Conservation (phyloP, 164 flowering plant genomes). For the Piper betle region DNA sequence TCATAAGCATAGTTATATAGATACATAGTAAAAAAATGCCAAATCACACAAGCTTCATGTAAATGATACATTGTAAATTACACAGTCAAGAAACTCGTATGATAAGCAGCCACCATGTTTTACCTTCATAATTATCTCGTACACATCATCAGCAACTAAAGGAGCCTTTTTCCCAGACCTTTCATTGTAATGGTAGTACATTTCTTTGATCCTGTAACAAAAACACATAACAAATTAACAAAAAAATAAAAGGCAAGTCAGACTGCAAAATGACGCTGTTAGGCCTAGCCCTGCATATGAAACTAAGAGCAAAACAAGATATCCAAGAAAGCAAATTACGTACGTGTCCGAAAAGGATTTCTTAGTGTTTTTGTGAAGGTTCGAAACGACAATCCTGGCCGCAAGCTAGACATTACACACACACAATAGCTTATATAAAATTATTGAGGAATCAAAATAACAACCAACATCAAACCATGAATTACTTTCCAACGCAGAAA, state of each 20-base stretch:
- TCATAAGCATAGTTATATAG: not conserved
- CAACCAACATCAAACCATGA: not conserved
- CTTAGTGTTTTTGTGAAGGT: constrained; percentile 91
- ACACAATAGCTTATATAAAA: no score
- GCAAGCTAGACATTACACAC: constrained; percentile 93
- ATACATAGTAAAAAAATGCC: no score
- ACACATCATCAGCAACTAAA: constrained; percentile 87
- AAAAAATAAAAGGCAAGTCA: no score
- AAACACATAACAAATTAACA: not conserved
- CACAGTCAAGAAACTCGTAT: no score
- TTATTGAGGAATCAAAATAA: not conserved
- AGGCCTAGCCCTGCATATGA: no score
- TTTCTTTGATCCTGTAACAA: constrained; percentile 54
- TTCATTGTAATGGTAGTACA: constrained; percentile 68
- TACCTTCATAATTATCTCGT: constrained; percentile 92
- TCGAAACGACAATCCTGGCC: constrained; percentile 91
- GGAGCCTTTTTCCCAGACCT: constrained; percentile 79
- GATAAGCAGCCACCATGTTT: not conserved
- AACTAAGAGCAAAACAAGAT: not conserved
- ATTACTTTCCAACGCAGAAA: no score
- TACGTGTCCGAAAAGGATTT: constrained; percentile 95
- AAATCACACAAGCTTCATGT: no score
- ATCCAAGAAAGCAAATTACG: constrained; percentile 12
- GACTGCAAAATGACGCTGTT: no score
- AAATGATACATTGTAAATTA: no score